Percentiles rank a stretch among this genome's conserved stretches.
phyloP scores from a whole-genome alignment of 1,284 basidiomycete genomes.

The Naganishia albida region DNA sequence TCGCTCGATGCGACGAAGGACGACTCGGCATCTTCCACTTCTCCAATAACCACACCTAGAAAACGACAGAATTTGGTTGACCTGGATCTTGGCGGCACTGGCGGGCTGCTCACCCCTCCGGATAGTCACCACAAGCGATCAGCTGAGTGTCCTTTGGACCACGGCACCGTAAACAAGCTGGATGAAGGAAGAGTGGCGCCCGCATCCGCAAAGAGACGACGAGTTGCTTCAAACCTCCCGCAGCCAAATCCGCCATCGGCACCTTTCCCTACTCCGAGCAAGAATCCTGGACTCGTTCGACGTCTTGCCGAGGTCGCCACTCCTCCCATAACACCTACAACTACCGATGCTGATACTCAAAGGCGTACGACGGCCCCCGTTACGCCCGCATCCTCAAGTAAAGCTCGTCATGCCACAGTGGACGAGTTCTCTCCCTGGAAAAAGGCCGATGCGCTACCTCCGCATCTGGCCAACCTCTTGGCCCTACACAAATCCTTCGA shows the following conservation, averaged over 20 bases:
- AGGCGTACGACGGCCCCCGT: not conserved
- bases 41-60: not conserved
- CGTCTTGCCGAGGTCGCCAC: conserved; percentile 2
- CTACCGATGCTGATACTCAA: not conserved
- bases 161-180: not conserved
- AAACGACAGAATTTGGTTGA: conserved; percentile 13
- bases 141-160: not conserved
- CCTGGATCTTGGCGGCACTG: not conserved
- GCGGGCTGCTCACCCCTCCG: conserved; percentile 16
- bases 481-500: conserved; percentile 51
- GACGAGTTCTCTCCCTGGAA: conserved; percentile 29
- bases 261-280: conserved; percentile 45
- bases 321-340: conserved; percentile 9
- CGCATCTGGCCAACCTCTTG: conserved; percentile 49
- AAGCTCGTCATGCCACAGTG: conserved; percentile 27
- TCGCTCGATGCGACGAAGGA: not conserved
- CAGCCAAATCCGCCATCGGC: conserved; percentile 44
- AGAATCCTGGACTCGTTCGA: not conserved
- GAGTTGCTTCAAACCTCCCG: conserved; percentile 25
- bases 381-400: conserved; percentile 36
- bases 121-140: conserved; percentile 25
- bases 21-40: not conserved
- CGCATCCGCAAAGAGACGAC: conserved; percentile 6
- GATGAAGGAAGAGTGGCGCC: conserved; percentile 5
- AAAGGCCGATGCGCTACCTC: conserved; percentile 40